Conservation (phyloP, 2,329 filamentous ascomycete genomes). For the Knufia fluminis region DNA sequence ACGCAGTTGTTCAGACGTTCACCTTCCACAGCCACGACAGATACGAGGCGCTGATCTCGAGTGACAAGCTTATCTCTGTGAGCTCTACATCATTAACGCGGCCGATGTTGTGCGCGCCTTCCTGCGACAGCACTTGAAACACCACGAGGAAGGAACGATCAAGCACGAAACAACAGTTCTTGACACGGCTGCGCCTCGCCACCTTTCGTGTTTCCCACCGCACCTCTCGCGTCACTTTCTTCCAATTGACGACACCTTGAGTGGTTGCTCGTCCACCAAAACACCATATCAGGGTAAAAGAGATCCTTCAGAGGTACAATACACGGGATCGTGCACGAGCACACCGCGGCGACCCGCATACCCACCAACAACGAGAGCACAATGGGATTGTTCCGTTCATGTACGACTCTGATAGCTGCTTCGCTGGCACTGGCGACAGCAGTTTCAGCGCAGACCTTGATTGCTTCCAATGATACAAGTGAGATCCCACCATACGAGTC, state of each 20-base stretch:
- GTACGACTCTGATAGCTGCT: constrained; percentile 1
- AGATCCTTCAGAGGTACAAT: not conserved
- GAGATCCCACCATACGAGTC: constrained; percentile 16
- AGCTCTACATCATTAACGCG: not conserved
- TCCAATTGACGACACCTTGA: not conserved
- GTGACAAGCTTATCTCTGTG: not conserved
- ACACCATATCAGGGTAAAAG: not conserved
- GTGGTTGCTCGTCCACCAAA: not conserved
- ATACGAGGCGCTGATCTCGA: not conserved
- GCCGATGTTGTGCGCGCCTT: not conserved
- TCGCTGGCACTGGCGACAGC: constrained; percentile 8
- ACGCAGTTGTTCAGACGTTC: not conserved
- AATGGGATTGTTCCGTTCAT: not conserved
- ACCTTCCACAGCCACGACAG: not conserved
- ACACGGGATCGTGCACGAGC: not conserved
- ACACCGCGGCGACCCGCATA: not conserved
- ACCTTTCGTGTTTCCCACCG: not conserved
- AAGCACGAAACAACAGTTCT: not conserved
- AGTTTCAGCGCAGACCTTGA: constrained; percentile 15
- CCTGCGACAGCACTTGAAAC: constrained; percentile 2
- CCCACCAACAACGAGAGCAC: not conserved
- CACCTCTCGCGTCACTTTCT: not conserved
- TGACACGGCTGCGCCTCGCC: not conserved
- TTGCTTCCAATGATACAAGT: constrained; percentile 17
- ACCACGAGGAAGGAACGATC: not conserved